Conservation (phyloP, 805 yeast genomes). For the Sugiyamaella boreocaroliniensis region DNA sequence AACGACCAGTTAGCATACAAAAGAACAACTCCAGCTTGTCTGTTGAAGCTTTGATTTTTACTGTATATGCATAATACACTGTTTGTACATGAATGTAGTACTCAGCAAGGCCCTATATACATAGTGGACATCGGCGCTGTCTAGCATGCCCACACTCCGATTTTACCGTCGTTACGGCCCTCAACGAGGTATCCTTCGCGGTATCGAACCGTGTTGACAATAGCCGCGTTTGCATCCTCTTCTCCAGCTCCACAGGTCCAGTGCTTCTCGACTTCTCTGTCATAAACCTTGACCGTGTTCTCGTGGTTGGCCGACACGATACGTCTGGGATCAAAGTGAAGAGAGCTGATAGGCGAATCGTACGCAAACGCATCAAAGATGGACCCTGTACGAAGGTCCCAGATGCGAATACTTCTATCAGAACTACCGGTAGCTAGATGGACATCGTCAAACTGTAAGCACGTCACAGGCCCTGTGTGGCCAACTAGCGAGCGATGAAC, state of each 20-base stretch:
- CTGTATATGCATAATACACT: not conserved
- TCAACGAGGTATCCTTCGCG: slow-evolving; percentile 62
- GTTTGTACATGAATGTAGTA: not conserved
- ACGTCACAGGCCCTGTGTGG: slow-evolving; percentile 62
- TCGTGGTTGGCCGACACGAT: slow-evolving; percentile 50
- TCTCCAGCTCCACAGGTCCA: slow-evolving; percentile 46
- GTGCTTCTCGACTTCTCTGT: slow-evolving; percentile 48
- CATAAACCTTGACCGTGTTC: slow-evolving; percentile 48
- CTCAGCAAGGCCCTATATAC: not conserved
- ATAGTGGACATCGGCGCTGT: not conserved
- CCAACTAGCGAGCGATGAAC: slow-evolving; percentile 56
- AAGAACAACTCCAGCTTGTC: not conserved
- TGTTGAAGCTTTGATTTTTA: not conserved
- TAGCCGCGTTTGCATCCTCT: slow-evolving; percentile 26
- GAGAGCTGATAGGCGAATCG: slow-evolving; percentile 46
- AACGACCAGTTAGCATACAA: not conserved
- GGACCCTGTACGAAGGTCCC: slow-evolving; percentile 69
- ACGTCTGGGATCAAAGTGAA: slow-evolving; percentile 54
- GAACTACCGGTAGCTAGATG: slow-evolving; percentile 56
- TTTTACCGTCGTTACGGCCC: slow-evolving; percentile 53
- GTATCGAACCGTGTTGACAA: slow-evolving; percentile 42
- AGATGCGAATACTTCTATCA: slow-evolving; percentile 57
- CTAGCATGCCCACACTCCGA: slow-evolving; percentile 56
- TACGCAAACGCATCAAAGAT: slow-evolving; percentile 56
- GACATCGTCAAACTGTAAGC: slow-evolving; percentile 61